phyloP scores from a whole-genome alignment of 768 basidiomycete species.

The Podaxis carcinomalis region DNA sequence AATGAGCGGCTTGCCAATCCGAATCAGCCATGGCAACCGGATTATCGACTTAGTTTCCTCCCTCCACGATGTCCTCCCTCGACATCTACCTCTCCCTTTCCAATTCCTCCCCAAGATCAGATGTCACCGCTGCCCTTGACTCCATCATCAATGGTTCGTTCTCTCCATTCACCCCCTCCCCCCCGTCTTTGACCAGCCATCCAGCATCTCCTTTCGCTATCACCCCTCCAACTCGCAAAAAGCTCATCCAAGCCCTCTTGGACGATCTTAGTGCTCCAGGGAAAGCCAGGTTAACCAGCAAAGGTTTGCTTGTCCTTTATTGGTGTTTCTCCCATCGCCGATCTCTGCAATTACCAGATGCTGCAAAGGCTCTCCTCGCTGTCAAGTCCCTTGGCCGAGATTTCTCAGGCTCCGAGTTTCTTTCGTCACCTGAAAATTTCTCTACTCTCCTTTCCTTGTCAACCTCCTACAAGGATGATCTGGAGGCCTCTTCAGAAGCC shows the following conservation, averaged over 20 bases:
- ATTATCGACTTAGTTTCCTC: constrained; percentile 3
- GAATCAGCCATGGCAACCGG: constrained; percentile 24
- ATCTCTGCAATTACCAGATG: constrained; percentile 42
- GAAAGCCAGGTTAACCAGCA: constrained; percentile 45
- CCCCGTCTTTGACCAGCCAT: neutral
- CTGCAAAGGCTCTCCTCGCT: constrained; percentile 59
- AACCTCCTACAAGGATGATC: constrained; percentile 48
- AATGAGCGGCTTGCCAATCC: constrained; percentile 6
- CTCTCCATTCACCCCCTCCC: neutral
- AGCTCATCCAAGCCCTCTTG: constrained; percentile 56
- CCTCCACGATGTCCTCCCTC: constrained; percentile 39
- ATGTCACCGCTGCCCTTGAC: constrained; percentile 44
- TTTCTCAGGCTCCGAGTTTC: constrained; percentile 59
- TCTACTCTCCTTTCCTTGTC: constrained; percentile 50
- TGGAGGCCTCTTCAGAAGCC: constrained; percentile 63
- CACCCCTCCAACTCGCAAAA: constrained; percentile 41
- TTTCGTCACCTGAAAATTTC: constrained; percentile 54
- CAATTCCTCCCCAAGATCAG: constrained; percentile 38
- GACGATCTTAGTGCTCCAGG: constrained; percentile 49
- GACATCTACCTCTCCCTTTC: constrained; percentile 45
- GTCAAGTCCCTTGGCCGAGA: constrained; percentile 75
- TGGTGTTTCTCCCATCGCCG: neutral
- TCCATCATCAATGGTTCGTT: constrained; percentile 45
- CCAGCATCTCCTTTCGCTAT: constrained; percentile 46
- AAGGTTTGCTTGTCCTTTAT: constrained; percentile 38